Base-by-base conservation (phyloP, 495 filamentous ascomycete species). In the Gamarada debralockiae region DNA sequence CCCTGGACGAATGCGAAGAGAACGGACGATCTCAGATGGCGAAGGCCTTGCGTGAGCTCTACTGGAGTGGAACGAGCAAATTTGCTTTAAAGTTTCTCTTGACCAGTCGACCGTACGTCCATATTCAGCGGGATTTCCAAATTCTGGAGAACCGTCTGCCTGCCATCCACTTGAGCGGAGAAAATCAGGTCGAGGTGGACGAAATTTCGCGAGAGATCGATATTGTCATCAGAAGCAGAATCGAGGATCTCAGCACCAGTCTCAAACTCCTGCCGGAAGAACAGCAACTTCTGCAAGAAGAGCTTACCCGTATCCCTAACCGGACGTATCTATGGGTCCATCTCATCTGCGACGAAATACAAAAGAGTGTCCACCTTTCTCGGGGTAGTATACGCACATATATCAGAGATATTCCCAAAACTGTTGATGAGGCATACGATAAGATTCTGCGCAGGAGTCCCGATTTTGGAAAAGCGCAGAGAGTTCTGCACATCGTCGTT, bases 21-120 rank as follows among this genome's bases (percentile, higher is more conserved):
- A 6, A 12, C 8, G 52, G 13, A 45, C 41, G 29, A 24, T 13
- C 42, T 22, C 44, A 38, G 44, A 61, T 31, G 29, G 53, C 18
- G 4, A 29, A 43, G 50, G 39, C 20, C 21, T 68, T 31, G 34
- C 0, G 34, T 8, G 4, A 34, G 5, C 23, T 50, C 9, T 44
- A 50, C 15, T 3, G 31, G 20, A 29, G 24, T 8, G 2, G 14
- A 59, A 0, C 2, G 20, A 15, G 54, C 56, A 34, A 34, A 34
- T 54, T 50, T 55, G 3, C 27, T 62, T 7, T 78, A 9, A 78
- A 76, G 49, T 73, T 78, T 46, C 61, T 80, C 20, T 36, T 78
- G 2, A 80, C 76, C 0, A 74, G 75, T 57, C 72, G 78, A 1
- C 78, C 74, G 0, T 76, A 73, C 48, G 23, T 31, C 1, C 24